phyloP scores from a whole-genome alignment of 1,139 yeast species.

The Saccharomycopsis hybrid region DNA sequence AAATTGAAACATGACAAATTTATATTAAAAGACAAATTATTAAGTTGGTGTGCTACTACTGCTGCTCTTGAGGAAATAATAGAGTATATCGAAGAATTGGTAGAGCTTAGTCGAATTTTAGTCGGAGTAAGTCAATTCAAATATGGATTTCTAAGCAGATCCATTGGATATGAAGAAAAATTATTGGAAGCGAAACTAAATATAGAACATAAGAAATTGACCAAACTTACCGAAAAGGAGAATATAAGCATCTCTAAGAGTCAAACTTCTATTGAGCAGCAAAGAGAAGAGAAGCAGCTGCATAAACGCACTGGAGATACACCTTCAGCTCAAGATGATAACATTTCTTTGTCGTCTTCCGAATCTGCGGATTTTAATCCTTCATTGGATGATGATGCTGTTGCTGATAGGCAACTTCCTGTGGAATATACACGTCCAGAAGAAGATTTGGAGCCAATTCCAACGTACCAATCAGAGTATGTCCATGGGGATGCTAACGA shows the following conservation, averaged over 20 bases:
- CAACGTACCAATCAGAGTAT: neutral
- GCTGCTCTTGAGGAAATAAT: conserved; percentile 44
- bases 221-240: conserved; percentile 11
- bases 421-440: neutral
- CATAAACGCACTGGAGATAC: too few relatives aligned
- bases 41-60: conserved; percentile 47
- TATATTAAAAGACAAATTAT: conserved; percentile 34
- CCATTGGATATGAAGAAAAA: conserved; percentile 30
- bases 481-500: neutral
- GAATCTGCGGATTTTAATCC: neutral
- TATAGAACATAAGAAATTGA: neutral
- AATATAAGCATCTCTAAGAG: neutral
- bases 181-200: neutral
- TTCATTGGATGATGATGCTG: neutral
- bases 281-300: too few relatives aligned
- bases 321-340: neutral
- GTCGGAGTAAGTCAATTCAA: conserved; percentile 44
- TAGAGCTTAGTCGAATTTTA: conserved; percentile 35
- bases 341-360: neutral
- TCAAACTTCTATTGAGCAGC: neutral
- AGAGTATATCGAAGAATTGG: conserved; percentile 41
- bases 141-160: conserved; percentile 43
- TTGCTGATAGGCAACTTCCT: too few relatives aligned
- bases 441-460: neutral
- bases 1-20: neutral